A percentile compares a stretch with the other conserved stretches of the same genome.
These are phyloP conservation scores for Akanthomyces uredinophilus DNA, from an alignment of 2,329 filamentous ascomycete species.

Conservation along the genomic window DNA sequence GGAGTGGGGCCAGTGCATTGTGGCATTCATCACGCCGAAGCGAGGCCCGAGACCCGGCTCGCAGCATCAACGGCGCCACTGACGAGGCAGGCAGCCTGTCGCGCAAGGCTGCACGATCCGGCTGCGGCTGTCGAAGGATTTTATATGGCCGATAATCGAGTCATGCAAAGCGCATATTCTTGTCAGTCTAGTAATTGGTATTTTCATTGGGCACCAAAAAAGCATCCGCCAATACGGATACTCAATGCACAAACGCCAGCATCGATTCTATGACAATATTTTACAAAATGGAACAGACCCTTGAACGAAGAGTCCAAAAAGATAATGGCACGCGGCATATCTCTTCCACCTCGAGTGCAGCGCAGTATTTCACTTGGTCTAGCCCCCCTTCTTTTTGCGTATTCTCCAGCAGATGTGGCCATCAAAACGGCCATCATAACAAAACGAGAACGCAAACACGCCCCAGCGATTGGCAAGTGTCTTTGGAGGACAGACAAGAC, in stretches of 20 bases:
- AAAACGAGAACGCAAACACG: neutral
- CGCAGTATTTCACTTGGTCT: neutral
- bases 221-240: neutral
- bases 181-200: neutral
- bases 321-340: neutral
- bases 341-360: slow-evolving; percentile 3
- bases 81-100: neutral
- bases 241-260: neutral
- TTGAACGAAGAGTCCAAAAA: neutral
- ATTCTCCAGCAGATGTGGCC: neutral
- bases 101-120: neutral
- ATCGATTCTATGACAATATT: slow-evolving; percentile 11
- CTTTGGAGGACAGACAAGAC: neutral
- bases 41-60: neutral
- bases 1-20: neutral
- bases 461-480: neutral
- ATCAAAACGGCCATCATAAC: neutral
- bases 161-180: neutral
- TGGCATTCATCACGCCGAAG: neutral
- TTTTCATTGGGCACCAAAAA: neutral
- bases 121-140: neutral
- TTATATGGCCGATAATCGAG: neutral
- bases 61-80: too few species aligned
- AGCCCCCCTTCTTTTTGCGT: neutral
- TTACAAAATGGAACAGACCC: slow-evolving; percentile 9